Conservation (phyloP, 257 asterid genomes). For the Nicotiana sylvestris region DNA sequence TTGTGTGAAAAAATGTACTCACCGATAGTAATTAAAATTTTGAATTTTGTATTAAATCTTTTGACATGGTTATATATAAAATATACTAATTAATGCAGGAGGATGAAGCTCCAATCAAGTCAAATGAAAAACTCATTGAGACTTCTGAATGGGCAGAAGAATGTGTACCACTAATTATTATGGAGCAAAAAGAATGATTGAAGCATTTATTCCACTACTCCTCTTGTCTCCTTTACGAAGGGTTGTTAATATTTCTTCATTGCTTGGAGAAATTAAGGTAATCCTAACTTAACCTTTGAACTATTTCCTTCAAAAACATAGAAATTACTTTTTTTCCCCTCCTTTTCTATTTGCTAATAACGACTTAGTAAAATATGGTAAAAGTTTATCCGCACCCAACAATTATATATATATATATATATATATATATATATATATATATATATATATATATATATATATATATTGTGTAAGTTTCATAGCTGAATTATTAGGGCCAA, state of each 20-base stretch:
- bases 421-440: too few relatives aligned
- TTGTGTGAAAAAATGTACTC: too few relatives aligned
- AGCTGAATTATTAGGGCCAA: too few relatives aligned
- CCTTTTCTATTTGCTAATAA: background rate
- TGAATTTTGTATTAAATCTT: too few relatives aligned
- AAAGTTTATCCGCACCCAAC: too few relatives aligned
- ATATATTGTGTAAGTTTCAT: too few relatives aligned
- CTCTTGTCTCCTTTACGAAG: slow-evolving; percentile 23
- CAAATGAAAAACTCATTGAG: slow-evolving; percentile 16
- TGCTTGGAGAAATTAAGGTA: slow-evolving; percentile 22
- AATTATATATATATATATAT: too few relatives aligned
- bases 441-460: too few relatives aligned
- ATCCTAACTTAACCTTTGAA: background rate
- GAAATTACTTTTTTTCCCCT: background rate
- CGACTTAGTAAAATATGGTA: background rate
- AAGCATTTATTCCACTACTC: slow-evolving; percentile 26
- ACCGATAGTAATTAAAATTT: too few relatives aligned
- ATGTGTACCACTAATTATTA: slow-evolving; percentile 21
- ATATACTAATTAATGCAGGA: slow-evolving; percentile 13
- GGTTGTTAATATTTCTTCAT: slow-evolving; percentile 27
- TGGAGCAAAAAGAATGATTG: slow-evolving; percentile 21
- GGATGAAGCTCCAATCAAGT: slow-evolving; percentile 2
- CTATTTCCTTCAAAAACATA: too few relatives aligned
- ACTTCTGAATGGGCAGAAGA: slow-evolving; percentile 18
- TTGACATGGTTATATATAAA: background rate